Evolutionary conservation across 1,139 yeast species (phyloP).

Genomic region (Taphrina flavorubra): DNA sequence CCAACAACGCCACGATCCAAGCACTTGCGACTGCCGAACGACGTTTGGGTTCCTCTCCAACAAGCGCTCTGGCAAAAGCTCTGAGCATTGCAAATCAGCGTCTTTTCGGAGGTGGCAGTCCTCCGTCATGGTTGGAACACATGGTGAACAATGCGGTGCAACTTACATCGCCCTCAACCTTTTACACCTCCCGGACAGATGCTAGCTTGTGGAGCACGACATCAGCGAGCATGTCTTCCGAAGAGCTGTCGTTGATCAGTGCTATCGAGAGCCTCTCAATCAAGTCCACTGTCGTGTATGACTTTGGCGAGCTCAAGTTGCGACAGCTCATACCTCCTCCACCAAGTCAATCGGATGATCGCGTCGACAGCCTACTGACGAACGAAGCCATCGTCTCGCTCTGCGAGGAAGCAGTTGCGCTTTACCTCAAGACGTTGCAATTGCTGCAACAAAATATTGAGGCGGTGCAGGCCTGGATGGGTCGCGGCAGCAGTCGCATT

Average conservation of each 20-base stretch:
- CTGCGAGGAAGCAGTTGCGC: constrained; percentile 84
- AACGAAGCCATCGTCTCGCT: constrained; percentile 65
- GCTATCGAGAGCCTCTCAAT: constrained; percentile 52
- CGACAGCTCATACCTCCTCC: constrained; percentile 81
- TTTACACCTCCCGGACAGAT: constrained; percentile 7
- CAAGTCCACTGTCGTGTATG: constrained; percentile 76
- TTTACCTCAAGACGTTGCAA: constrained; percentile 82
- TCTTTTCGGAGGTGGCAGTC: constrained; percentile 64
- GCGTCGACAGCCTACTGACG: constrained; percentile 57
- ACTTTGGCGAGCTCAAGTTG: constrained; percentile 90
- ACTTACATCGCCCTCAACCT: not conserved
- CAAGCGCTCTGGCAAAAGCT: constrained; percentile 87
- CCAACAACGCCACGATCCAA: constrained; percentile 32
- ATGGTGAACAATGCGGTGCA: constrained; percentile 34
- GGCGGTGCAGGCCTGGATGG: constrained; percentile 56
- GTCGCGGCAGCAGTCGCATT: constrained; percentile 50
- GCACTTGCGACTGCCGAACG: constrained; percentile 35
- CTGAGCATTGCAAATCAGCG: constrained; percentile 86
- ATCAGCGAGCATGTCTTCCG: constrained; percentile 45
- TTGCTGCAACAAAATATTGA: constrained; percentile 84
- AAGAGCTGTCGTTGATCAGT: constrained; percentile 76
- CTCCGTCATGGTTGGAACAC: constrained; percentile 41
- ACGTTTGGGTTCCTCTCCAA: constrained; percentile 65
- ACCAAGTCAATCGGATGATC: constrained; percentile 54
- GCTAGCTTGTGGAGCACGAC: constrained; percentile 21